Evolutionary conservation across 768 basidiomycete species (phyloP).

Genomic region (Cyathus striatus): DNA sequence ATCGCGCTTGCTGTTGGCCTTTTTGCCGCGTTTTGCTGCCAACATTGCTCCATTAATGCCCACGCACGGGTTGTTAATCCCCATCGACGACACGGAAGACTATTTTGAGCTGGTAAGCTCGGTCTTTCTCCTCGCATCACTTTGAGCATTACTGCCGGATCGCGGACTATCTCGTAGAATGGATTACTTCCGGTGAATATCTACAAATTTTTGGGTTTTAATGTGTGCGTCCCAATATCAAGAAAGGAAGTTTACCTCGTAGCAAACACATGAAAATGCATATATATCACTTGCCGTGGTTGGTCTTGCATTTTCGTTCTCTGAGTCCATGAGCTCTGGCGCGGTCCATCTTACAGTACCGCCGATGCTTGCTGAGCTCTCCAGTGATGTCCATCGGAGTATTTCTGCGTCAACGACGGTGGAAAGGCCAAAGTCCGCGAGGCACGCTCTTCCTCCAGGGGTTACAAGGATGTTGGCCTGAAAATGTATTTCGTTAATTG

Average conservation of each 20-base stretch:
- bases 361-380: slow-evolving; percentile 9
- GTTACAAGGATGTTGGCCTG: slow-evolving; percentile 46
- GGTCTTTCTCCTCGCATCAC: slow-evolving; percentile 13
- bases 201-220: slow-evolving; percentile 8
- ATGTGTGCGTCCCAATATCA: not conserved
- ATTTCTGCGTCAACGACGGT: slow-evolving; percentile 15
- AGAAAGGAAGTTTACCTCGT: slow-evolving; percentile 17
- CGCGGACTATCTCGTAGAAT: slow-evolving; percentile 14
- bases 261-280: slow-evolving; percentile 34
- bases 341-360: slow-evolving; percentile 31
- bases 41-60: slow-evolving; percentile 17
- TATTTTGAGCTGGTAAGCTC: slow-evolving; percentile 7
- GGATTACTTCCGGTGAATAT: slow-evolving; percentile 19
- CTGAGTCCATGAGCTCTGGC: slow-evolving; percentile 26
- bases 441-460: slow-evolving; percentile 31
- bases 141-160: slow-evolving; percentile 15
- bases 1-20: slow-evolving; percentile 15
- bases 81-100: slow-evolving; percentile 5
- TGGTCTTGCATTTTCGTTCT: slow-evolving; percentile 5
- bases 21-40: slow-evolving; percentile 11
- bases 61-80: slow-evolving; percentile 15
- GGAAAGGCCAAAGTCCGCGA: slow-evolving; percentile 47
- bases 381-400: slow-evolving; percentile 11
- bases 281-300: slow-evolving; percentile 30
- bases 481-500: not conserved